phyloP scores from a whole-genome alignment of 148 eudicot genomes.

The Amaranthus hypochondriacus region DNA sequence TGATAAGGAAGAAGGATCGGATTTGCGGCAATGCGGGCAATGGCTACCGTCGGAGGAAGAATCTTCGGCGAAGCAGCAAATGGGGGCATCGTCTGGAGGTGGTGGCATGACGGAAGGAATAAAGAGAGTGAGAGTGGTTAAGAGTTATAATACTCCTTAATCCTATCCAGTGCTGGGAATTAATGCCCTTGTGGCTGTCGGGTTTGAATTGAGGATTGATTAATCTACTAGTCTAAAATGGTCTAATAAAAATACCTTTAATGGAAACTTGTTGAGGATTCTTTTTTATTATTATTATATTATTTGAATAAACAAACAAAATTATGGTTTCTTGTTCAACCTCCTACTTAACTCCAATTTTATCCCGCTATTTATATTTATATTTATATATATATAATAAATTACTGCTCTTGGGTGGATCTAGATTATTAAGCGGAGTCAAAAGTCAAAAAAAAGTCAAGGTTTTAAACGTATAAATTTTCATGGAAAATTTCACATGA shows the following conservation, averaged over 20 bases:
- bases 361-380: neutral
- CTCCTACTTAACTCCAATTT: neutral
- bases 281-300: neutral
- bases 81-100: constrained; percentile 6
- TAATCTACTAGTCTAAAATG: neutral
- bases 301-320: neutral
- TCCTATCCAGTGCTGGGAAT: too few relatives aligned
- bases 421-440: too few relatives aligned
- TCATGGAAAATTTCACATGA: too few relatives aligned
- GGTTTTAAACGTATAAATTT: too few relatives aligned
- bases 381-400: too few relatives aligned
- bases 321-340: constrained; percentile 3
- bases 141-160: neutral
- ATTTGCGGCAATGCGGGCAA: constrained; percentile 44
- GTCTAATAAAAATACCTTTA: neutral
- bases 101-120: constrained; percentile 11
- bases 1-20: constrained; percentile 38
- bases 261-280: neutral
- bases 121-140: neutral
- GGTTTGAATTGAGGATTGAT: neutral
- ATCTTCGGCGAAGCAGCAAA: neutral
- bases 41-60: neutral
- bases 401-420: too few relatives aligned
- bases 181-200: too few relatives aligned
- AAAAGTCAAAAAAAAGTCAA: too few relatives aligned